Percentiles rank a stretch among this genome's conserved stretches.
These are phyloP conservation scores for Globisporangium spiculum DNA, from an alignment of 352 stramenopile species.

Conservation along the genomic window DNA sequence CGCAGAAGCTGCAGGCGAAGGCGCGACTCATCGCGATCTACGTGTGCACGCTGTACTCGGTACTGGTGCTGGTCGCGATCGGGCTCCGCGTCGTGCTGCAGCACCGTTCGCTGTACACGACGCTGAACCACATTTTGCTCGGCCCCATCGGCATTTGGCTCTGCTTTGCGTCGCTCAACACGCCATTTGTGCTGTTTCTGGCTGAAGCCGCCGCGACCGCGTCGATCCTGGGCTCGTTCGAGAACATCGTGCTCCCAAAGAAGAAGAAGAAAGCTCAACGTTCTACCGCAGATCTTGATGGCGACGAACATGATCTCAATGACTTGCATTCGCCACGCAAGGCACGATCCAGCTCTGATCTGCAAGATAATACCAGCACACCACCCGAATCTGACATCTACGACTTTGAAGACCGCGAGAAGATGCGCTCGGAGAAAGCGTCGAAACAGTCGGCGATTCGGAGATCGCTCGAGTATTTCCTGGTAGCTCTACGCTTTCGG, in stretches of 20 bases:
- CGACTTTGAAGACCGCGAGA: slow-evolving; percentile 83
- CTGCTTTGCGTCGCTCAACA: slow-evolving; percentile 86
- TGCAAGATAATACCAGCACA: slow-evolving; percentile 4
- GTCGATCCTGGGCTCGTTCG: slow-evolving; percentile 76
- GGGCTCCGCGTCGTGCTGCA: slow-evolving; percentile 61
- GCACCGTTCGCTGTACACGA: slow-evolving; percentile 64
- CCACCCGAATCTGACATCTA: slow-evolving; percentile 56
- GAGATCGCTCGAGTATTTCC: slow-evolving; percentile 73
- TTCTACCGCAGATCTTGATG: neutral
- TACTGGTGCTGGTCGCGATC: slow-evolving; percentile 67
- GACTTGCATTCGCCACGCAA: slow-evolving; percentile 6
- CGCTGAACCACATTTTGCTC: slow-evolving; percentile 65
- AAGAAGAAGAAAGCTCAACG: slow-evolving; percentile 9
- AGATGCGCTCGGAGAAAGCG: slow-evolving; percentile 67
- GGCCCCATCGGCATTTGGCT: slow-evolving; percentile 78
- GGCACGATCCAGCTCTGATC: neutral
- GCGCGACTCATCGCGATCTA: slow-evolving; percentile 51
- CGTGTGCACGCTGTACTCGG: slow-evolving; percentile 67
- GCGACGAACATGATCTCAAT: neutral
- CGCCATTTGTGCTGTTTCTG: slow-evolving; percentile 74
- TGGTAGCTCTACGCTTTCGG: slow-evolving; percentile 66
- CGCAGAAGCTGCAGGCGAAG: slow-evolving; percentile 69
- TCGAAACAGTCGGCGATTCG: slow-evolving; percentile 60
- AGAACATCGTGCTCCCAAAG: slow-evolving; percentile 49
- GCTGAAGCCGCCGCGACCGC: slow-evolving; percentile 67